Evolutionary conservation across 371 early-diverging fungal genomes (phyloP), one percentile per base, ranked within the genome.

Genomic region (Mucor saturninus): DNA sequence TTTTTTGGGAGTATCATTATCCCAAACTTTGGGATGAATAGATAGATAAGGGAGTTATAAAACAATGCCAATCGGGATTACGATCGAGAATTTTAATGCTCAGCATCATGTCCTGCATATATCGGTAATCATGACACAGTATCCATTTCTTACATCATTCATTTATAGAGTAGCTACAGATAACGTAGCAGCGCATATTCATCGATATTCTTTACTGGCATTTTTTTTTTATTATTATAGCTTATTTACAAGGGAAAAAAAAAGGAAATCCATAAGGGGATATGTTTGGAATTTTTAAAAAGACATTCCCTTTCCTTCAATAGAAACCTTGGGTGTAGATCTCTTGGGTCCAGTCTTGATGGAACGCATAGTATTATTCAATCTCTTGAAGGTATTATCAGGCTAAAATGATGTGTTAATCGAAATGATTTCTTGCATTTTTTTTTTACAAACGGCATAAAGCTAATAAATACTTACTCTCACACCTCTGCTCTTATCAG

Each of bases 311-410:
- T 75, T 75, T 55, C 75, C 75, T 65, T 75, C 73, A 58, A 75
- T 75, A 42, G 75, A 72, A 31, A 75, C 75, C 38, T 75, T 75
- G 26, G 75, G 75, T 0, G 70, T 72, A 13, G 62, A 55, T 55
- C 70, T 66, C 50, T 75, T 75, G 45, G 72, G 75, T 4, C 75
- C 75, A 3, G 75, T 72, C 30, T 72, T 75, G 30, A 75, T 75
- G n/a, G 72, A 61, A 49, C 75, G 69, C 75, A 75, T 75, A 35
- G 67, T 75, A 14, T 75, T 72, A 54, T 72, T 75, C 31, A 75
- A 62, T 67, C 75, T 57, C 55, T 62, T 75, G 63, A 72, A 75
- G 15, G 70, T 69, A 43, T 54, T 70, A 49, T 73, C 70, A 50
- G 70, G 67, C 74, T 73, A 9, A 50, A 30, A 64, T 13, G 13